A percentile compares a stretch with the other conserved stretches of the same genome.
Evolutionary conservation across 2,329 filamentous ascomycete species (phyloP).

Genomic region (Tolypocladium capitatum): DNA sequence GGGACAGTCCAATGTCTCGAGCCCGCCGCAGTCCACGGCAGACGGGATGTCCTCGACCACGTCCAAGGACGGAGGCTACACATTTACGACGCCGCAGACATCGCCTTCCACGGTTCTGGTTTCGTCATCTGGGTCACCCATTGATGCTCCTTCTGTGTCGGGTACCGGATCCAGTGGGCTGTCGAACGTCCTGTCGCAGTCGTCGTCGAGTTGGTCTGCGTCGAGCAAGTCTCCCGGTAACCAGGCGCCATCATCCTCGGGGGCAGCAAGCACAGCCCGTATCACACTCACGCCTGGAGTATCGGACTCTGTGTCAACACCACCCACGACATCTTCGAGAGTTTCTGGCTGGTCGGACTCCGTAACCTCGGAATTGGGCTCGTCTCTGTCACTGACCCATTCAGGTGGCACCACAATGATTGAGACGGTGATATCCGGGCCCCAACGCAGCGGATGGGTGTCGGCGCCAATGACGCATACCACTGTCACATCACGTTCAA

Average conservation of each 20-base stretch:
- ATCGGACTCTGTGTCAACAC: no score
- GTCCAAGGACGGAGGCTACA: neutral
- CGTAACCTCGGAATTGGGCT: neutral
- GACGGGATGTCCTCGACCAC: neutral
- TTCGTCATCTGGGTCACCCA: neutral
- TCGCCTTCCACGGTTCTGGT: neutral
- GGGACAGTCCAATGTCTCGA: neutral
- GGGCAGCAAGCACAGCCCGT: no score
- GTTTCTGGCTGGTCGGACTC: neutral
- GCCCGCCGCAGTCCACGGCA: neutral
- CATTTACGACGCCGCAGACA: neutral
- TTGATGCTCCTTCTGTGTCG: neutral
- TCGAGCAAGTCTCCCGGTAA: no score
- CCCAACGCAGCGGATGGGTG: neutral
- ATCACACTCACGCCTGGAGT: no score
- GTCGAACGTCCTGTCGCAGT: no score
- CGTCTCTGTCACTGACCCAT: neutral
- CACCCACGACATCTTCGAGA: no score
- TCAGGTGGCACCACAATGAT: neutral
- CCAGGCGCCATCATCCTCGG: no score
- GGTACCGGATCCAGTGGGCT: neutral
- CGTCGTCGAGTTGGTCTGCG: no score
- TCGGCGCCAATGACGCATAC: neutral
- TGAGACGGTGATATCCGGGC: neutral
- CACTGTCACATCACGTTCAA: neutral